Conservation (phyloP, 805 yeast species). For the Jamesozyma jinghongensis region DNA sequence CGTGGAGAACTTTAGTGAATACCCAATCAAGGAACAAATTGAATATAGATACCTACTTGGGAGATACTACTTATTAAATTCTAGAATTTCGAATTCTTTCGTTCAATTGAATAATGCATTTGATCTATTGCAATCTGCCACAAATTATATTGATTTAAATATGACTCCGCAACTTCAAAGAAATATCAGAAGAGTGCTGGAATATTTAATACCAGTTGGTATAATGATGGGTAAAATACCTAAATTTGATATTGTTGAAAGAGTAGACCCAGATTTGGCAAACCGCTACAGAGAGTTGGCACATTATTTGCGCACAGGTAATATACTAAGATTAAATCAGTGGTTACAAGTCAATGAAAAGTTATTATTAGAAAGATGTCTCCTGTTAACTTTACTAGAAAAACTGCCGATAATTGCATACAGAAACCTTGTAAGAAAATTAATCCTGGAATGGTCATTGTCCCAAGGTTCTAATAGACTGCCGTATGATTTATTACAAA, state of each 20-base stretch:
- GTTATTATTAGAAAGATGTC: conserved; percentile 25
- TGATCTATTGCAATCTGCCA: conserved; percentile 28
- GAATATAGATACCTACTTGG: conserved; percentile 50
- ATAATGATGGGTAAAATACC: conserved; percentile 50
- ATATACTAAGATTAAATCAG: conserved; percentile 30
- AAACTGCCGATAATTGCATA: conserved; percentile 36
- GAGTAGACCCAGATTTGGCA: conserved; percentile 20
- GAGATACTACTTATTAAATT: conserved; percentile 44
- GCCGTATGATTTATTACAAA: conserved; percentile 18
- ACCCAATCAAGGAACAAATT: conserved; percentile 40
- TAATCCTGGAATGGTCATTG: conserved; percentile 14
- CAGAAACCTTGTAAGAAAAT: conserved; percentile 30
- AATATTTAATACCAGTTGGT: conserved; percentile 43
- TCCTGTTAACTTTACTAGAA: conserved; percentile 34
- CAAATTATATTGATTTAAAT: conserved; percentile 6
- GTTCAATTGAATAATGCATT: conserved; percentile 51
- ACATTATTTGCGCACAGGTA: conserved; percentile 36
- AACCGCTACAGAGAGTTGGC: conserved; percentile 34
- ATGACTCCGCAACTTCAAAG: conserved; percentile 5
- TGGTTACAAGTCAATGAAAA: conserved; percentile 27
- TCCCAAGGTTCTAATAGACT: conserved; percentile 19
- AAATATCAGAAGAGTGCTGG: conserved; percentile 33
- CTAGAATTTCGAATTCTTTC: conserved; percentile 43
- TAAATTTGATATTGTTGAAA: conserved; percentile 20
- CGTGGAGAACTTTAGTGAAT: conserved; percentile 38